Evolutionary conservation across 2,329 filamentous ascomycete genomes (phyloP), one percentile per base, ranked within the genome.

Genomic region (Scedosporium apiospermum): DNA sequence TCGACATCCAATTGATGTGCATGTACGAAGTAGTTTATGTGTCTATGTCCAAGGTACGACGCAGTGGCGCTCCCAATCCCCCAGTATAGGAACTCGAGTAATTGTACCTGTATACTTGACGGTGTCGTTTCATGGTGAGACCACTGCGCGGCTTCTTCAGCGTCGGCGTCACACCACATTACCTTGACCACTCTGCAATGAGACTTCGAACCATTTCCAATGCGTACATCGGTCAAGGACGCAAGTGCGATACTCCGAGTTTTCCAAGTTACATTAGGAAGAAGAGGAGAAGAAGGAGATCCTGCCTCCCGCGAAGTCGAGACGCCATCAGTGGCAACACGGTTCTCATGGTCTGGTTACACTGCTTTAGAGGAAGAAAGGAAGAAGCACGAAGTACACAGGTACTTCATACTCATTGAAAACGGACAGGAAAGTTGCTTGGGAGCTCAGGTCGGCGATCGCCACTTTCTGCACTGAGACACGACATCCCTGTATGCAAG

Each of bases 401-500:
- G 23, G 23, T 23, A 23, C 23, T 23, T 23, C 23, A 23, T 2
- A 23, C 3, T 23, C 23, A 23, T 49, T 21, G 18, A 18, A 49
- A 21, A 14, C 18, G 44, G 18, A 49, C 44, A 49, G 44, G 9
- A n/a, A n/a, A 49, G 44, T 49, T 49, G 16, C 44, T n/a, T n/a
- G n/a, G 44, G 44, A 49, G 9, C 16, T n/a, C 44, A 21, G 44
- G 44, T 49, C 18, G 44, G 44, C 18, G 41, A 44, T 60, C 58
- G 58, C 26, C n/a, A n/a, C 59, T 53, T 46, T 44, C 59, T 34
- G 26, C 38, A 12, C 38, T n/a, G 23, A 55, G 51, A 27, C 18
- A 27, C 18, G 23, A 23, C 26, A 46, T 46, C 58, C 58, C 58
- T 60, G 58, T 26, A n/a, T 60, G 58, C 58, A 60, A 42, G 58